Evolutionary conservation across 75 land plant species (phyloP), one percentile per base, ranked within the genome.

Genomic region (Azolla pinnata): DNA sequence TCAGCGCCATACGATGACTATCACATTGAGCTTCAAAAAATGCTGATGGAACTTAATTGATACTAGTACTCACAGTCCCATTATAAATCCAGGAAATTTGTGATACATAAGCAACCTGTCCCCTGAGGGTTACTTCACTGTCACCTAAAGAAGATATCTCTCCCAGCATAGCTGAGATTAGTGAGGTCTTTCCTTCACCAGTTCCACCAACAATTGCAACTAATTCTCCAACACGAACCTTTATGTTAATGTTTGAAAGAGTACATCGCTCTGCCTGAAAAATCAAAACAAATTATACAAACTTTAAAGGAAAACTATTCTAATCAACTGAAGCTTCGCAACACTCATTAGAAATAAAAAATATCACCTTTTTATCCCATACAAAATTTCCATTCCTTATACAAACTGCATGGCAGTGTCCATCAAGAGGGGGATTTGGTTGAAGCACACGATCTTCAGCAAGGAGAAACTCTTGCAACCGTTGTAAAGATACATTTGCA

Each of bases 11-110:
- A n/a, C n/a, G n/a, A n/a, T n/a, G n/a, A n/a, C n/a, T n/a, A n/a
- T n/a, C n/a, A n/a, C n/a, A n/a, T 4, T 17, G 12, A 2, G 49
- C 12, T 17, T 46, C 17, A 57, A 3, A n/a, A 5, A 21, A 52
- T 2, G 14, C 14, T 25, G 25, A 7, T 3, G 24, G 4, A 27
- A 52, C 26, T 2, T 26, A 23, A 25, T 52, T 52, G 26, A 4
- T 19, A 23, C 2, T 25, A 2, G 29, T 48, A 57, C 95, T 83
- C 45, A 93, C 98, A 44, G 98, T 93, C 38, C 87, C 98, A 83
- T 93, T 93, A 67, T 85, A 93, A 35, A 93, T 93, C 96, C 98
- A 93, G 26, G 98, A 88, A 53, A 93, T 69, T 77, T 93, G 98
- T 26, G 98, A 84, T 38, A 93, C 96, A 75, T 88, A 93, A 44